Conservation (phyloP, 2,329 filamentous ascomycete genomes). For the Curvularia hawaiiensis region DNA sequence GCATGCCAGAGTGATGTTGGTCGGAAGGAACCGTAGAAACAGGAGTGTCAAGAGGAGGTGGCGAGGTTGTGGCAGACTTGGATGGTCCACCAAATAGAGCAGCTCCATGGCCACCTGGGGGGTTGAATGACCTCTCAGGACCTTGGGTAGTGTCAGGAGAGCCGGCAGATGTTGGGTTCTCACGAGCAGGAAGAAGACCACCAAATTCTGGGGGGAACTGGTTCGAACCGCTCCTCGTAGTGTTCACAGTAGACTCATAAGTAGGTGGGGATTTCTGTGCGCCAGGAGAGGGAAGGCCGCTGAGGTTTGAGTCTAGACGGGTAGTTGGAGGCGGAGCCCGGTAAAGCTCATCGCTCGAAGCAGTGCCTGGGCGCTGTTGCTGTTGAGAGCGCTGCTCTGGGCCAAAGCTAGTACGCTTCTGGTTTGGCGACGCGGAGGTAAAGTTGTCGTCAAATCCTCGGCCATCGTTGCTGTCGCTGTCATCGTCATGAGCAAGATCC, state of each 20-base stretch:
- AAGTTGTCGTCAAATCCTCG: slow-evolving; percentile 93
- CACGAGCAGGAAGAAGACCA: slow-evolving; percentile 61
- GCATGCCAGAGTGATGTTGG: slow-evolving; percentile 50
- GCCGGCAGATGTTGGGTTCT: slow-evolving; percentile 56
- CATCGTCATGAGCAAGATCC: slow-evolving; percentile 80
- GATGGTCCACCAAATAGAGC: slow-evolving; percentile 48
- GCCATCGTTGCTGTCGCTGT: slow-evolving; percentile 74
- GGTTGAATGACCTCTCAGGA: slow-evolving; percentile 46
- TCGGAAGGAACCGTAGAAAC: slow-evolving; percentile 50
- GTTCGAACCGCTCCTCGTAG: slow-evolving; percentile 46
- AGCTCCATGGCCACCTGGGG: slow-evolving; percentile 47
- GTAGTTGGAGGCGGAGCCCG: slow-evolving; percentile 41
- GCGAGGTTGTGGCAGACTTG: slow-evolving; percentile 45
- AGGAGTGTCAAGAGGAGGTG: slow-evolving; percentile 47
- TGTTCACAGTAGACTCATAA: slow-evolving; percentile 56
- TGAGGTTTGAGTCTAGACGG: slow-evolving; percentile 43
- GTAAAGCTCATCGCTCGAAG: slow-evolving; percentile 40
- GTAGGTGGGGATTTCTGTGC: slow-evolving; percentile 64
- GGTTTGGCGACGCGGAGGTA: slow-evolving; percentile 62
- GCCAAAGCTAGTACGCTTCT: slow-evolving; percentile 36
- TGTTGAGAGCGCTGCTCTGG: slow-evolving; percentile 35
- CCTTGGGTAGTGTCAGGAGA: slow-evolving; percentile 43
- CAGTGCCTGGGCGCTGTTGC: slow-evolving; percentile 35
- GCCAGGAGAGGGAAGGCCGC: slow-evolving; percentile 56
- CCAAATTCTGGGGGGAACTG: slow-evolving; percentile 61